A percentile compares a stretch with the other conserved stretches of the same genome.
Evolutionary conservation across 208 protist genomes (phyloP).

Genomic region (Trypanosoma cruzi): DNA sequence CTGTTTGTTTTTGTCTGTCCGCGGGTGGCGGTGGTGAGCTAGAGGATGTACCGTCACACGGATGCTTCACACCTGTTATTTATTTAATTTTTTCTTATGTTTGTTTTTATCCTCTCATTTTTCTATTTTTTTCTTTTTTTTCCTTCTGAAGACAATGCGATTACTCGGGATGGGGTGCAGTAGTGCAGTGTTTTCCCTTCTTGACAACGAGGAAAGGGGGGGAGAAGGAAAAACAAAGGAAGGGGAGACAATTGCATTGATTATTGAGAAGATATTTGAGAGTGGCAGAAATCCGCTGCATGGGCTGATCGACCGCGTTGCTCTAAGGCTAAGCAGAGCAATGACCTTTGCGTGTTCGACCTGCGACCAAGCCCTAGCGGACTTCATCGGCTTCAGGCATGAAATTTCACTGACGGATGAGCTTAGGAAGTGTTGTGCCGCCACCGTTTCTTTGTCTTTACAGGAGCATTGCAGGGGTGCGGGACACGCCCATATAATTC

Average conservation of each 20-base stretch:
- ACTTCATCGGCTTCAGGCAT: constrained; percentile 22
- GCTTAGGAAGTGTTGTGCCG: constrained; percentile 2
- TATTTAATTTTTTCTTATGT: constrained; percentile 10
- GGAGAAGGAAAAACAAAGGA: not conserved
- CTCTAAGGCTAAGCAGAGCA: constrained; percentile 12
- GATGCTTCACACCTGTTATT: not conserved
- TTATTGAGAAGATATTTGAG: not conserved
- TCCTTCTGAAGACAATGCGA: constrained; percentile 13
- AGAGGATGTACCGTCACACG: too few relatives aligned
- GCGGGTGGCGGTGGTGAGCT: too few relatives aligned
- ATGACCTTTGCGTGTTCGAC: constrained; percentile 8
- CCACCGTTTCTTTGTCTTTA: constrained; percentile 3
- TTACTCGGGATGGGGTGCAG: constrained; percentile 20
- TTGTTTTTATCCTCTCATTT: not conserved
- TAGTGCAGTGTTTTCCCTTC: constrained; percentile 26
- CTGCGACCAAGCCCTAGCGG: not conserved
- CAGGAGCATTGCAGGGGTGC: not conserved
- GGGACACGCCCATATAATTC: constrained; percentile 17
- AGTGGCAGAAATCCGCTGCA: not conserved
- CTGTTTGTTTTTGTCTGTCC: not conserved
- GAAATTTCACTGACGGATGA: constrained; percentile 14
- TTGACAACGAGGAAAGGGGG: constrained; percentile 10
- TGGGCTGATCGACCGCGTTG: not conserved
- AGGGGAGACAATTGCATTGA: not conserved
- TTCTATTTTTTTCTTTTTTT: constrained; percentile 7